A percentile compares a stretch with the other conserved stretches of the same genome.
phyloP scores from a whole-genome alignment of 352 stramenopile genomes.

The Phytopythium helicoides region DNA sequence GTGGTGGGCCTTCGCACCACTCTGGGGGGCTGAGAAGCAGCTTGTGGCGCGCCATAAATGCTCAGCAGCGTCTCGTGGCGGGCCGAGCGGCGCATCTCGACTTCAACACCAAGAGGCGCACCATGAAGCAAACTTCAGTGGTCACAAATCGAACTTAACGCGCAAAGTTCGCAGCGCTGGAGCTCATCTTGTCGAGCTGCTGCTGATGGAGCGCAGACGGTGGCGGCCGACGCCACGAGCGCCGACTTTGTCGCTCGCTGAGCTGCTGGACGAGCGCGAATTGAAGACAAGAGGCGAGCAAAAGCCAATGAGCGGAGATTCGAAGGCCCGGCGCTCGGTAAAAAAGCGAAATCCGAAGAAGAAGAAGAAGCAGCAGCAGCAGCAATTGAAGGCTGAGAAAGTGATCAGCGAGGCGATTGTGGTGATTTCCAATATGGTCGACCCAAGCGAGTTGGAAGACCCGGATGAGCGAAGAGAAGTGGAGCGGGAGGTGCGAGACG shows the following conservation, averaged over 20 bases:
- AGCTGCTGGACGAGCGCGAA: background rate
- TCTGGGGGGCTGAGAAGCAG: no score
- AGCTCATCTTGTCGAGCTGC: no score
- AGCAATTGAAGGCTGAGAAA: background rate
- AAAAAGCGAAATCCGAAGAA: slow-evolving; percentile 6
- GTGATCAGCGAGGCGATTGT: background rate
- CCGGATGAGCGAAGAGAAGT: background rate
- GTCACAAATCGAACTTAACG: no score
- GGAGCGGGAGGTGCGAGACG: background rate
- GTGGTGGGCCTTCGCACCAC: no score
- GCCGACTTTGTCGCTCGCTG: slow-evolving; percentile 1
- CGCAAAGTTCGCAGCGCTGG: no score
- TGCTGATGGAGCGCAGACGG: background rate
- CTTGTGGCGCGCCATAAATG: slow-evolving; percentile 25
- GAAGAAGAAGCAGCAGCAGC: slow-evolving; percentile 10
- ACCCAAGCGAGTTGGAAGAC: background rate
- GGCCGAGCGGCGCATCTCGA: slow-evolving; percentile 22
- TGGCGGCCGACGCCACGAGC: slow-evolving; percentile 1
- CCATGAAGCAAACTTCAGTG: background rate
- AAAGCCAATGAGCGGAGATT: no score
- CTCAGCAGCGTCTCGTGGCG: slow-evolving; percentile 28
- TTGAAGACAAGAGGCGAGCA: background rate
- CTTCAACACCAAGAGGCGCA: slow-evolving; percentile 1
- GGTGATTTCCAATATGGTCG: background rate
- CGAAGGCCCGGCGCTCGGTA: no score